Conservation (phyloP, 176 grass and related monocot genomes). For the Carex littledalei region DNA sequence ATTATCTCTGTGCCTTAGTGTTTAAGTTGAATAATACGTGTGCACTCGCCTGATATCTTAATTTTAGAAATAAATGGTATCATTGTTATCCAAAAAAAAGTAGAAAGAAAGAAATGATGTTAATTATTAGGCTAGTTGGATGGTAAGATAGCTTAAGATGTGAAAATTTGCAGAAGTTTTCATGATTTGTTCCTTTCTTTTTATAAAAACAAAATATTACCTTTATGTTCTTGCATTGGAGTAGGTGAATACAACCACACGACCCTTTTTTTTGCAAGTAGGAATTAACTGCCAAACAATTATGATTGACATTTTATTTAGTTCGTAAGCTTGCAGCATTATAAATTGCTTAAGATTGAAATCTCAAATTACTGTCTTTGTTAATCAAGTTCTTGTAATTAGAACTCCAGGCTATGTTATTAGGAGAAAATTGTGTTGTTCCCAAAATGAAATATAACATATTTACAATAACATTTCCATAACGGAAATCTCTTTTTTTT, state of each 20-base stretch:
- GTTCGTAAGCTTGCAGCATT: neutral
- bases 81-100: neutral
- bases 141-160: neutral
- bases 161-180: neutral
- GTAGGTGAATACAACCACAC: neutral
- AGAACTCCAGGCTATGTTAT: too few relatives aligned
- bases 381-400: too few relatives aligned
- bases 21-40: neutral
- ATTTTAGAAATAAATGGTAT: neutral
- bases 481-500: neutral
- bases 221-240: neutral
- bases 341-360: neutral
- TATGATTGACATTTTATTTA: neutral
- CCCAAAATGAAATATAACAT: too few relatives aligned
- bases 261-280: too few relatives aligned
- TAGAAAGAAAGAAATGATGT: neutral
- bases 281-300: neutral
- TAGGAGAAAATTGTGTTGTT: too few relatives aligned
- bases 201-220: neutral
- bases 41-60: neutral
- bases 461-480: neutral
- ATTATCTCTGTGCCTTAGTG: neutral
- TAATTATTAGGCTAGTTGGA: neutral
- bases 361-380: too few relatives aligned
- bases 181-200: neutral